Evolutionary conservation across 2,329 filamentous ascomycete species (phyloP), one percentile per base, ranked within the genome.

Genomic region (Periglandula ipomoeae): DNA sequence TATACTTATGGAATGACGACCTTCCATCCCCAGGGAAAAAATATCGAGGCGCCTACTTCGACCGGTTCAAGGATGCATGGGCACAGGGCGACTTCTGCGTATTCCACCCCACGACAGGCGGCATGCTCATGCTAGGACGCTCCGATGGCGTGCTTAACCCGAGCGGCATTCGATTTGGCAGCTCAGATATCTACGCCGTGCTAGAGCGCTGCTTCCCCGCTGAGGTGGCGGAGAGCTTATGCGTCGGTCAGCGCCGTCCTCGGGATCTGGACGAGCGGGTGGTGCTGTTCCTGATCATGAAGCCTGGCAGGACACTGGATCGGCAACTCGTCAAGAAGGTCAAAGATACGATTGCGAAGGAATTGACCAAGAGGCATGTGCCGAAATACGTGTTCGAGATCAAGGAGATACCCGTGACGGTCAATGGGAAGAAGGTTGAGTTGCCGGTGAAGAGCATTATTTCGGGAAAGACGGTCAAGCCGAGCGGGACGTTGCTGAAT

Each of bases 401-500:
- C 6, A 82, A 82, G 17, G 87, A 87, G 56, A 89, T 93, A 61
- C 88, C 87, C 52, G 85, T 82, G 0, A 93, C 87, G 0, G 81
- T 93, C 53, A 93, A 91, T 61, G 66, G 87, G 44, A 93, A 93
- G 64, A 93, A 93, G 65, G 87, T 93, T 4, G 87, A 93, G 63
- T 58, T 93, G 46, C 87, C 87, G 0, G 84, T 93, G 26, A 93
- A 93, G 68, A 84, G 87, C 60, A 93, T 93, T 53, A 82, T 93
- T 1, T 88, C 79, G 0, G 87, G 87, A 0, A 80, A 82, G 56
- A 78, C 69, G 22, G 78, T 93, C 60, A 88, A 85, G 65, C 78
- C 86, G 0, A 87, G 83, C 44, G 86, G 86, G 1, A 91, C 87
- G 4, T 65, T 93, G 58, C 66, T 85, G 47, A 93, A 94, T 59